A percentile compares a stretch with the other conserved stretches of the same genome.
These are phyloP conservation scores for Mycena filopes DNA, from an alignment of 768 basidiomycete species.

Conservation along the genomic window DNA sequence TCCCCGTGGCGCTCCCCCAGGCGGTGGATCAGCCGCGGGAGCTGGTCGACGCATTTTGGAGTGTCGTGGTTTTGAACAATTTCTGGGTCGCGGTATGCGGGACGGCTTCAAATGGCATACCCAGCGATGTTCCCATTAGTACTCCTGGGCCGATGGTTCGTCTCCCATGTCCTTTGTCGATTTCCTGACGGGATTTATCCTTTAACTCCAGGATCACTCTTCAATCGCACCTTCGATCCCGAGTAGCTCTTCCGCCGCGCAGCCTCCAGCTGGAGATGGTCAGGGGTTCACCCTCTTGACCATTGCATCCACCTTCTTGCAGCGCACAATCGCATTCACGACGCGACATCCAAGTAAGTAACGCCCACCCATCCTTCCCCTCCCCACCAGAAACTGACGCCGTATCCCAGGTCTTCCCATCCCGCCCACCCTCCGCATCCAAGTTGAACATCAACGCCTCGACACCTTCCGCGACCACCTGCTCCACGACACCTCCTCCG, in stretches of 20 bases:
- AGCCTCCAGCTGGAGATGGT: not conserved
- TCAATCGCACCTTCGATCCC: not conserved
- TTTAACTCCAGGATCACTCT: not conserved
- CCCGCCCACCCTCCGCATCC: not conserved
- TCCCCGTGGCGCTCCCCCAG: not conserved
- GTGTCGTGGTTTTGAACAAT: constrained; percentile 24
- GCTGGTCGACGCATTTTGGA: constrained; percentile 25
- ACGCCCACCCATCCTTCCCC: not conserved
- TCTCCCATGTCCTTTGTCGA: not conserved
- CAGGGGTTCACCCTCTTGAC: not conserved
- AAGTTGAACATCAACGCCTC: not conserved
- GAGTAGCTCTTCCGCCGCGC: not conserved
- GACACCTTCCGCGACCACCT: constrained; percentile 3
- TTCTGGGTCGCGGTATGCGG: constrained; percentile 23
- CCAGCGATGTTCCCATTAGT: constrained; percentile 5
- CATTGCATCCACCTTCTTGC: constrained; percentile 16
- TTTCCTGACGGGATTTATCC: not conserved
- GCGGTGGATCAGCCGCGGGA: not conserved
- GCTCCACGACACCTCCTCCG: not conserved
- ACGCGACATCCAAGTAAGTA: not conserved
- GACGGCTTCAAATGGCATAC: constrained; percentile 15
- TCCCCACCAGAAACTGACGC: not conserved
- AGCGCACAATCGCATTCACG: constrained; percentile 16
- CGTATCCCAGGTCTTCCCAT: not conserved
- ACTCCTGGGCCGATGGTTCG: constrained; percentile 23